A percentile compares a stretch with the other conserved stretches of the same genome.
Conservation (phyloP, 2,329 filamentous ascomycete genomes). For the Aspergillus neotritici region DNA sequence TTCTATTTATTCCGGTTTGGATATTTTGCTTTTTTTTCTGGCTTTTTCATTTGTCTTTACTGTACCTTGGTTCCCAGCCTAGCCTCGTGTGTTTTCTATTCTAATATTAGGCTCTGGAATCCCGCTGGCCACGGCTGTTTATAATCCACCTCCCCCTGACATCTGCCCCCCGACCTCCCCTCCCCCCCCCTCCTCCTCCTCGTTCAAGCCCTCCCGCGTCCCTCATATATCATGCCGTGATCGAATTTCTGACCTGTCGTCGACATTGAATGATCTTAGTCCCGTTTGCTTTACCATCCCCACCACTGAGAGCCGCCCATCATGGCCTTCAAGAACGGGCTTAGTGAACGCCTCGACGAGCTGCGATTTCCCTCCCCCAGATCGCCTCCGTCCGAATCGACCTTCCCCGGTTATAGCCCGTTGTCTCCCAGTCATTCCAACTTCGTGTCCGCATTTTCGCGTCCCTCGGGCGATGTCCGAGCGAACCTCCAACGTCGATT, state of each 20-base stretch:
- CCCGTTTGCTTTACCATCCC: constrained; percentile 19
- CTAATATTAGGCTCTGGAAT: constrained; percentile 1
- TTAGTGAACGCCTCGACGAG: constrained; percentile 68
- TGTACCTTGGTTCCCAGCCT: neutral
- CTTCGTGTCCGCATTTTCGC: constrained; percentile 54
- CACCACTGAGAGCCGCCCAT: constrained; percentile 24
- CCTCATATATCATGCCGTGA: constrained; percentile 13
- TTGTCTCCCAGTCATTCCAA: constrained; percentile 63
- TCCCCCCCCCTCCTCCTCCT: too few relatives aligned
- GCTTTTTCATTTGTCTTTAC: neutral
- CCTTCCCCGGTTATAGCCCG: constrained; percentile 69
- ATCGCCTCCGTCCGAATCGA: constrained; percentile 68
- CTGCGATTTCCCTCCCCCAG: constrained; percentile 71
- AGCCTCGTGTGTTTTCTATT: neutral
- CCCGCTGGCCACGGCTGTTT: constrained; percentile 13
- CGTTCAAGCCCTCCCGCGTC: constrained; percentile 5
- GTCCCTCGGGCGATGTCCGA: constrained; percentile 61
- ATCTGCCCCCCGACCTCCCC: too few relatives aligned
- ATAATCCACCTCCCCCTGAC: constrained; percentile 3
- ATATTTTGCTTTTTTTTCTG: too few relatives aligned
- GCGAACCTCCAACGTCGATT: constrained; percentile 81
- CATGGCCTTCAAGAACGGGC: constrained; percentile 62
- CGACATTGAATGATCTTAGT: constrained; percentile 24
- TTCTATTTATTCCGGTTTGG: too few relatives aligned
- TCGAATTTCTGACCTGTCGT: constrained; percentile 21